These are phyloP conservation scores for Yamadazyma dendronema DNA, from an alignment of 1,139 yeast species.

Conservation along the genomic window DNA sequence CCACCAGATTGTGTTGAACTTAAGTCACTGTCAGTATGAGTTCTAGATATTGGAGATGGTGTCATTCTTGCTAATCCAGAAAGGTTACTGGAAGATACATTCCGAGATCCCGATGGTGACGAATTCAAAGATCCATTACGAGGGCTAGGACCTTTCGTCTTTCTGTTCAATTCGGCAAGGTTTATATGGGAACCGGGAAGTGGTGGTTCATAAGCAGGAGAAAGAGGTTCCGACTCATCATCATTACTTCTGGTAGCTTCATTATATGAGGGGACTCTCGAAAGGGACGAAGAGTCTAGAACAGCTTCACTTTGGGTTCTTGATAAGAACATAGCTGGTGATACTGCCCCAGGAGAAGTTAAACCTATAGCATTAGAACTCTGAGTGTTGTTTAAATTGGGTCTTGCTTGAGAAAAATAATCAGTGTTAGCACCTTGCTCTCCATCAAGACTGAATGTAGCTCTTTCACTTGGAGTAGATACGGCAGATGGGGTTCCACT, in stretches of 20 bases:
- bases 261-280: slow-evolving; percentile 78
- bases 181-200: slow-evolving; percentile 44
- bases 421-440: slow-evolving; percentile 19
- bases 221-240: slow-evolving; percentile 41
- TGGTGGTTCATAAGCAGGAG: slow-evolving; percentile 65
- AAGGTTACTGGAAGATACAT: slow-evolving; percentile 21
- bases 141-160: slow-evolving; percentile 7
- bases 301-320: slow-evolving; percentile 49
- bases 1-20: background rate
- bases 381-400: slow-evolving; percentile 10
- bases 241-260: slow-evolving; percentile 61
- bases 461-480: slow-evolving; percentile 22
- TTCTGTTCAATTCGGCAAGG: slow-evolving; percentile 28
- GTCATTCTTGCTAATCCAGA: slow-evolving; percentile 2
- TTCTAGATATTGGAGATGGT: slow-evolving; percentile 1
- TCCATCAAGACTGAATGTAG: slow-evolving; percentile 45
- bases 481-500: slow-evolving; percentile 3
- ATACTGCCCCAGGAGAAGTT: slow-evolving; percentile 36
- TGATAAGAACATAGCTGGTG: slow-evolving; percentile 61
- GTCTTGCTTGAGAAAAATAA: slow-evolving; percentile 13
- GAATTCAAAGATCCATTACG: slow-evolving; percentile 11
- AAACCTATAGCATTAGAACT: slow-evolving; percentile 10
- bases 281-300: slow-evolving; percentile 29
- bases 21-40: slow-evolving; percentile 1
- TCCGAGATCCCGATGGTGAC: slow-evolving; percentile 31